Percentiles rank a stretch among this genome's conserved stretches.
Evolutionary conservation across 257 asterid genomes (phyloP).

Genomic region (Plantago major): DNA sequence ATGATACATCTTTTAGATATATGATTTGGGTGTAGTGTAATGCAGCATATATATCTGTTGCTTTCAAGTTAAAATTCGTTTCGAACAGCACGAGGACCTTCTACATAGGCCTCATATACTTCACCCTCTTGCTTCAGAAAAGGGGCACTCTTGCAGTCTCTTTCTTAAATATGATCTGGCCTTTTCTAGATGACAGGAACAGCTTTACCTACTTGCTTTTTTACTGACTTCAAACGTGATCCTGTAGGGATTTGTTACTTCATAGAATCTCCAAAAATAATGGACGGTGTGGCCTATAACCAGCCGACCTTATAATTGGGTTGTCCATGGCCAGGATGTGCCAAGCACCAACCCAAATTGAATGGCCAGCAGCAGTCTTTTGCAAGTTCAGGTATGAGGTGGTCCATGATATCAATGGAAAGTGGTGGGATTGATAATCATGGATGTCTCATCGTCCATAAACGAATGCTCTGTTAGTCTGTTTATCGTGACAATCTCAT

Average conservation of each 20-base stretch:
- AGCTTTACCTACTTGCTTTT: constrained; percentile 2
- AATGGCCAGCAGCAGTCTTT: too few relatives aligned
- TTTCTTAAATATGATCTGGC: constrained; percentile 26
- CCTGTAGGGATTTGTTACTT: background rate
- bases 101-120: constrained; percentile 21
- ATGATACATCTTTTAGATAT: background rate
- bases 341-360: constrained; percentile 11
- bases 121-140: constrained; percentile 48
- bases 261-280: constrained; percentile 1
- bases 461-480: too few relatives aligned
- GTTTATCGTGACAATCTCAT: too few relatives aligned
- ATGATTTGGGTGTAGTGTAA: background rate
- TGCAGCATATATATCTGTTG: constrained; percentile 1
- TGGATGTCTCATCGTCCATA: too few relatives aligned
- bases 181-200: constrained; percentile 21
- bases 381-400: constrained; percentile 2
- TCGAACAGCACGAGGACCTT: constrained; percentile 20
- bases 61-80: constrained; percentile 15
- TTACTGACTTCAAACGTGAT: background rate
- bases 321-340: background rate
- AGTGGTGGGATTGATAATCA: too few relatives aligned
- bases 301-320: constrained; percentile 16
- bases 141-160: constrained; percentile 41
- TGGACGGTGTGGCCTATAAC: constrained; percentile 6
- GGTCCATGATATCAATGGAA: background rate